Percentiles rank a stretch among this genome's conserved stretches.
Evolutionary conservation across 2,329 filamentous ascomycete genomes (phyloP).

Genomic region (Sporothrix pallida): DNA sequence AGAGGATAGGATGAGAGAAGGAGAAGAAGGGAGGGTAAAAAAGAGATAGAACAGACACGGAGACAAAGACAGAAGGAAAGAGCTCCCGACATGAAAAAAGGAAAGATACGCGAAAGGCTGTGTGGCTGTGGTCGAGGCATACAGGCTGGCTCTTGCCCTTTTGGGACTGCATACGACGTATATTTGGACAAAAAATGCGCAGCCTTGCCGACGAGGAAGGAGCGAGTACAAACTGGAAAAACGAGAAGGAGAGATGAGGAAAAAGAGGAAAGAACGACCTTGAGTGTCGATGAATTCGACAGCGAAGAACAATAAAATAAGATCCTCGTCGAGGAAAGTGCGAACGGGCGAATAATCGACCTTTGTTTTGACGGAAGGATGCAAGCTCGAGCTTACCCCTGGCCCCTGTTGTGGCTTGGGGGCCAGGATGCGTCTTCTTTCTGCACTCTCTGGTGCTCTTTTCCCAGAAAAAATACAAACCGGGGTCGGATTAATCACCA

Average conservation of each 20-base stretch:
- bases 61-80: too few species aligned
- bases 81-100: too few species aligned
- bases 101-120: too few species aligned
- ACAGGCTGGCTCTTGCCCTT: background rate
- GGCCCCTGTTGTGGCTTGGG: constrained; percentile 2
- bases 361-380: background rate
- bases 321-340: background rate
- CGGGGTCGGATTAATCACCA: constrained; percentile 3
- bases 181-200: background rate
- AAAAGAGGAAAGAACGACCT: background rate
- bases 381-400: background rate
- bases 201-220: background rate
- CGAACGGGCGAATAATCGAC: background rate
- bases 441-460: too few species aligned
- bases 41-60: too few species aligned
- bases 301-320: background rate
- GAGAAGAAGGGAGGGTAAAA: too few species aligned
- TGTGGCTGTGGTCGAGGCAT: background rate
- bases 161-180: background rate
- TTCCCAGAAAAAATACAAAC: background rate
- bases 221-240: background rate
- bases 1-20: too few species aligned
- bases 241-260: background rate
- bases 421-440: background rate
- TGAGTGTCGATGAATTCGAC: background rate